Evolutionary conservation across 495 filamentous ascomycete species (phyloP), one percentile per base, ranked within the genome.

Genomic region (Astrocystis sublimbata): DNA sequence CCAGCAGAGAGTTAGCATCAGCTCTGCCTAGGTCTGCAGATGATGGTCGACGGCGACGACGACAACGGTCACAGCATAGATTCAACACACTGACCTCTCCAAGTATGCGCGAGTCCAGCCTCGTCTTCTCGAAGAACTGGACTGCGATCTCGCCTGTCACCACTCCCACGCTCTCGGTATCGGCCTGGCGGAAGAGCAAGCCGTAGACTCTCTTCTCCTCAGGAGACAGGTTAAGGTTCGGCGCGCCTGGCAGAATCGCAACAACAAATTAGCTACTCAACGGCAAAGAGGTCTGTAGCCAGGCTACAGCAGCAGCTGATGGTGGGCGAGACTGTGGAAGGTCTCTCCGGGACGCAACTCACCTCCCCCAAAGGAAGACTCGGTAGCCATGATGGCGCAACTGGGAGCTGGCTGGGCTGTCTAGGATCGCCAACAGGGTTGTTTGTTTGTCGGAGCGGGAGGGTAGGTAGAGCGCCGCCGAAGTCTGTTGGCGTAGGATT

Each of bases 81-180:
- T 13, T 42, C 13, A 46, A 17, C 24, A 43, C 46, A 77, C 76
- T 65, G 79, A 96, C 92, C 87, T 97, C 89, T 71, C 94, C 94
- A 65, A 98, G 82, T 26, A 93, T 84, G 58, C 89, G 85, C 45
- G 92, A 88, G 52, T 92, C 83, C 31, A 98, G 80, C 64, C 89
- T 86, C 28, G 94, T 97, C 84, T 93, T 96, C 76, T 98, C 93
- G 68, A 98, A 98, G 80, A 98, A 98, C 67, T 93, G 92, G 67
- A 98, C 96, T 7, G 94, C 94, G 57, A 96, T 82, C 74, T 98
- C 94, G 65, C 96, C 94, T 13, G 93, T 97, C 12, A 98, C 91
- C 49, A 97, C 92, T n/a, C 92, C 91, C 19, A 96, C 85, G 68
- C 83, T 88, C 61, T 96, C 94, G 30, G 87, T 88, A 70, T 98